Conservation (phyloP, 495 filamentous ascomycete species). For the Aspergillus heteromorphus region DNA sequence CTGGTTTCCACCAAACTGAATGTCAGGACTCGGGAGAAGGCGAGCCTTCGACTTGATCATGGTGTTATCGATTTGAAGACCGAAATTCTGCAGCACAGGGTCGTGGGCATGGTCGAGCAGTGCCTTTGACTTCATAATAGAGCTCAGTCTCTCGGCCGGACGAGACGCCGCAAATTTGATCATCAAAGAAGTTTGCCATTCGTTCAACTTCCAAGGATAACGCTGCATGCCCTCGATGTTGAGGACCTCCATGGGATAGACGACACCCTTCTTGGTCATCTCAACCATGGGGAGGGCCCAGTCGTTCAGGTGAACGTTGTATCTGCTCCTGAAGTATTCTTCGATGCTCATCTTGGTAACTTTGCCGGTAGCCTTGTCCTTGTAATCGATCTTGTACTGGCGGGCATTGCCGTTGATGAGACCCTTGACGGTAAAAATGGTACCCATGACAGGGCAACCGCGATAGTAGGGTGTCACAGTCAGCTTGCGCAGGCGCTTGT, state of each 20-base stretch:
- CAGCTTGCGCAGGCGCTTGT: constrained; percentile 55
- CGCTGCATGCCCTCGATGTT: constrained; percentile 59
- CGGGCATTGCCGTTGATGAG: constrained; percentile 52
- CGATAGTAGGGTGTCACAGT: constrained; percentile 61
- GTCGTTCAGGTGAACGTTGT: constrained; percentile 51
- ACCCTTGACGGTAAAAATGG: constrained; percentile 57
- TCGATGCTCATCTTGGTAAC: constrained; percentile 44
- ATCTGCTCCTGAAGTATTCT: constrained; percentile 64
- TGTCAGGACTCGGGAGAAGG: constrained; percentile 63
- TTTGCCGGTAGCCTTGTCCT: constrained; percentile 41
- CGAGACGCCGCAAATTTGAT: constrained; percentile 75
- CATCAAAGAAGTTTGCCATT: constrained; percentile 65
- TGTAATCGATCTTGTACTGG: constrained; percentile 53
- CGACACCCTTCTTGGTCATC: constrained; percentile 56
- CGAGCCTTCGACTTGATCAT: constrained; percentile 65
- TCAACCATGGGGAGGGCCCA: constrained; percentile 64
- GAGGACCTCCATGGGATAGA: constrained; percentile 77
- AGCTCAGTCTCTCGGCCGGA: constrained; percentile 54
- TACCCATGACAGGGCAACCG: constrained; percentile 36
- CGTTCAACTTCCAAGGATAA: constrained; percentile 73
- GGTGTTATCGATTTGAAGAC: constrained; percentile 55
- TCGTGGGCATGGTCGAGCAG: constrained; percentile 67
- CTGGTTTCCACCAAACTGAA: constrained; percentile 53
- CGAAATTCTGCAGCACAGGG: constrained; percentile 59
- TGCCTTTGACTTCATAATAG: constrained; percentile 59